Evolutionary conservation across 2,329 filamentous ascomycete species (phyloP), one percentile per base, ranked within the genome.

Genomic region (Lecanosticta acicola): DNA sequence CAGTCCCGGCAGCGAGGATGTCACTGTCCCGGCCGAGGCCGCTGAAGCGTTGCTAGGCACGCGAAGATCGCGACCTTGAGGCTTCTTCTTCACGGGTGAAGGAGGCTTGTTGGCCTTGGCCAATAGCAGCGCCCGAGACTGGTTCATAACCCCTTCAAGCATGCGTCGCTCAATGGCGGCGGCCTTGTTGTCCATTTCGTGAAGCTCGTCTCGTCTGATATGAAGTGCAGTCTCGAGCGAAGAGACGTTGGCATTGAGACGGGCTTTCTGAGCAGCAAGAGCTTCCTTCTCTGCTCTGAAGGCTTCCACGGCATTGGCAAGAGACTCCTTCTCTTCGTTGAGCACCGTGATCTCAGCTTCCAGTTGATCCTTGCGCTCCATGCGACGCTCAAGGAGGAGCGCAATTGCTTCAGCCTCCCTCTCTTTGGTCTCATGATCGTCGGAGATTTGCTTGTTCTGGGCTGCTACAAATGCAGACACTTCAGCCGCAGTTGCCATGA

Each of bases 101-200:
- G 64, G 60, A 65, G 70, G 26, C 60, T 64, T 61, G 43, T 78
- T 71, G 5, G 60, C 60, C 70, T 87, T 84, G 55, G 81, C 74
- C 72, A 93, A 85, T 47, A 97, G 78, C n/a, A 96, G 76, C 19
- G 91, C 83, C 4, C 91, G 85, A 16, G 91, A 96, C 65, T 39
- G 91, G 59, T 97, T 90, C 71, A 98, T 94, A 52, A 97, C 87
- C 19, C 91, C 90, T 55, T 97, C 91, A 24, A 98, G 72, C 56
- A 98, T 95, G 19, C 93, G 83, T 42, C 90, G 85, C 70, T 98
- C 93, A 18, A 98, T 75, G 3, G 81, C 80, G 65, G 96, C 89
- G 2, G 91, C 93, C 51, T 91, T 85, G 9, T 78, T 74, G 65
- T 97, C 91, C 86, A 98, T 96, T 19, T 85, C 78, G 37, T 87